Conservation (phyloP, 139 green algal genomes). For the Asterochloris sp. region DNA sequence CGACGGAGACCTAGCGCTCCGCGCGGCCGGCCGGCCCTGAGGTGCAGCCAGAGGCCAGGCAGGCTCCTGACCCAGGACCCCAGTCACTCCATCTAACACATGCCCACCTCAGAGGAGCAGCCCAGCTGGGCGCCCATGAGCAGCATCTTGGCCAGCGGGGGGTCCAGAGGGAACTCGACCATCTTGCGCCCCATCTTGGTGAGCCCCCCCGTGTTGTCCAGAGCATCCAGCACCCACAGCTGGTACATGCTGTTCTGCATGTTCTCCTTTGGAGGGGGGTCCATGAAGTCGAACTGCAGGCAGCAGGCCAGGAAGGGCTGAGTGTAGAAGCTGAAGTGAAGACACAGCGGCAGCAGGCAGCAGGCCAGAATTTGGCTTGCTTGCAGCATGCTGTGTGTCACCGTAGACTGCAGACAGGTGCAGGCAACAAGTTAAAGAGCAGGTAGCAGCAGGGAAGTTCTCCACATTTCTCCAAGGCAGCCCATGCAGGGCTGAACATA, state of each 20-base stretch:
- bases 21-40: neutral
- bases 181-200: conserved; percentile 74
- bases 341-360: too few species aligned
- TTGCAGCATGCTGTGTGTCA: too few species aligned
- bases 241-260: conserved; percentile 98
- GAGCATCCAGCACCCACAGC: conserved; percentile 87
- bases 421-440: too few species aligned
- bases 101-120: conserved; percentile 56
- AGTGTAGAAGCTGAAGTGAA: too few species aligned
- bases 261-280: conserved; percentile 88
- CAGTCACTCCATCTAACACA: too few species aligned
- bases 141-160: conserved; percentile 92
- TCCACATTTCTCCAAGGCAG: too few species aligned
- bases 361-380: too few species aligned
- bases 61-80: neutral
- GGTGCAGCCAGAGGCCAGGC: neutral
- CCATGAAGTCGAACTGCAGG: conserved; percentile 95
- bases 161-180: conserved; percentile 98
- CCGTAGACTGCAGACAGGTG: too few species aligned
- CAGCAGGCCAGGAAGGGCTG: too few species aligned
- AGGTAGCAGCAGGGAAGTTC: too few species aligned
- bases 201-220: conserved; percentile 76
- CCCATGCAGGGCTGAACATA: too few species aligned
- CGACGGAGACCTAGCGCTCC: too few species aligned
- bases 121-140: conserved; percentile 73